Base-by-base conservation (phyloP, 2,329 filamentous ascomycete species). In the Dothidotthia symphoricarpi region DNA sequence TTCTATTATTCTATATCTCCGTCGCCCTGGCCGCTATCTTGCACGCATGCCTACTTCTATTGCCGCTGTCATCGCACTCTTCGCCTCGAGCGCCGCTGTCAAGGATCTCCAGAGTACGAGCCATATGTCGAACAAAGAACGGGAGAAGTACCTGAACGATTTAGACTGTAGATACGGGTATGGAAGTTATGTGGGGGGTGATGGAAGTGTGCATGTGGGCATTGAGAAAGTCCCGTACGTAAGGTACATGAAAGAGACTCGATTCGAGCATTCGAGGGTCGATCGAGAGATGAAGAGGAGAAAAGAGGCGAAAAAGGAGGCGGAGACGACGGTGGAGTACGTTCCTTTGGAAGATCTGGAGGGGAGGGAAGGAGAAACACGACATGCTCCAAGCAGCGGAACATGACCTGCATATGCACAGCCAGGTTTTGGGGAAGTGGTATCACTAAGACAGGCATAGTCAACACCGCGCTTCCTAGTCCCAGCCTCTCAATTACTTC, bases 31-130 rank as follows among this genome's bases (percentile, higher is more conserved):
- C 2, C 59, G 63, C 3, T 70, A 75, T 11, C 59, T 81, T 0
- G 71, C 76, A 0, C 59, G 75, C 0, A 61, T 81, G 54, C 78
- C 29, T 0, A 75, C 73, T 0, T 74, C 65, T 0, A 59, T 80
- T 0, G 77, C 69, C 0, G 71, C 73, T 0, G 47, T 73, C 0
- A 53, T 80, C 0, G 67, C 72, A 0, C 75, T 72, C 25, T 63
- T 76, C 2, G 71, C 73, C 0, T 68, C 73, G 0, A 77, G 76
- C 35, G 51, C 66, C 0, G 64, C 71, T 0, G 41, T 74, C 1
- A 30, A 58, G 14, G 70, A 72, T 22, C 39, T 66, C 25, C 27
- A 34, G 10, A 37, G 29, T 2, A 57, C 53, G 3, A 32, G 39
- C 8, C 10, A 8, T 1, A 31, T 57, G 25, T 33, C 36, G 0